Base-by-base conservation (phyloP, 2,329 filamentous ascomycete genomes). In the Xylariales sp. region DNA sequence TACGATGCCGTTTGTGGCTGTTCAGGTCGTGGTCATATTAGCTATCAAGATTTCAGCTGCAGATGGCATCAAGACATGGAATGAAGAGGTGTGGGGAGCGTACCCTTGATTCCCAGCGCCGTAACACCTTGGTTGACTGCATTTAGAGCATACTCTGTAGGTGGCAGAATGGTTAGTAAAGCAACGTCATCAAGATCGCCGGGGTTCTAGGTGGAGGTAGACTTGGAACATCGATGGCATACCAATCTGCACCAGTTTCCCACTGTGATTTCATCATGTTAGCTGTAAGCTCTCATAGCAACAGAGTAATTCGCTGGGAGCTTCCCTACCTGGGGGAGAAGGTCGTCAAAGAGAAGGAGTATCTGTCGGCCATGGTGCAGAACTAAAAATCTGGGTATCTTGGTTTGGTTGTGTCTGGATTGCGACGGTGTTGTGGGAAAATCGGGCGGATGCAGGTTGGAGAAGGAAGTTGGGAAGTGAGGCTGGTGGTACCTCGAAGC, bases 211-310 rank as follows among this genome's bases (percentile, higher is more conserved):
- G 12, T 29, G 11, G 10, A 17, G 23, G 18, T 28, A n/a, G 14
- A 19, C 31, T 42, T n/a, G n/a, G n/a, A n/a, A n/a, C n/a, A n/a
- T n/a, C 31, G 40, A 33, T 38, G 30, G 33, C 66, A 53, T 74
- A 88, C 91, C 91, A 70, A 98, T 97, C 72, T 98, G 93, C 51
- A 97, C 91, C 72, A 98, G 85, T 76, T 98, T 98, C 65, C 93
- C 93, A 67, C 93, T 97, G 54, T 46, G 39, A 46, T 42, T 45
- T 42, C 66, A 78, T 25, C 23, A n/a, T n/a, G 34, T 37, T 37
- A 38, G 35, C 27, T 31, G 24, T 14, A 38, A 38, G 18, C 28
- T 24, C 28, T 30, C 11, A 17, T 23, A 14, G 24, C 16, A 7
- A 27, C 36, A 42, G 41, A n/a, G n/a, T n/a, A n/a, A n/a, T n/a